Evolutionary conservation across 2,329 filamentous ascomycete species (phyloP).

Genomic region (Trichoderma sp.): DNA sequence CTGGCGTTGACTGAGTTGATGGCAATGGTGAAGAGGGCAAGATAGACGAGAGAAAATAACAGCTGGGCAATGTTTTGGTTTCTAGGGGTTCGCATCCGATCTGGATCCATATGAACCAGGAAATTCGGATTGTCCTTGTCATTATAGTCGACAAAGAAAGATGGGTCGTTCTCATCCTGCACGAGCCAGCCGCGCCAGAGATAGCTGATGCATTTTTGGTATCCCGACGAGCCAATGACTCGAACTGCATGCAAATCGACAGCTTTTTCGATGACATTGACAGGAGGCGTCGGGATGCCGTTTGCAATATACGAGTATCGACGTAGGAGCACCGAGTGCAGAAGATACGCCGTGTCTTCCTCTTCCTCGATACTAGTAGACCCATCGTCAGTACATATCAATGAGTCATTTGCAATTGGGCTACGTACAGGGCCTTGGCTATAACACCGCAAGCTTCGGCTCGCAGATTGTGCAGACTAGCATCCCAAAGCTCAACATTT

Average conservation of each 20-base stretch:
- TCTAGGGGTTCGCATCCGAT: conserved; percentile 86
- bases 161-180: conserved; percentile 89
- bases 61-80: conserved; percentile 93
- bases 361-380: conserved; percentile 73
- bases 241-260: conserved; percentile 87
- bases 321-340: conserved; percentile 80
- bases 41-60: conserved; percentile 76
- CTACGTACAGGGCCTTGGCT: conserved; percentile 67
- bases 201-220: conserved; percentile 91
- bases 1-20: conserved; percentile 90
- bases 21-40: conserved; percentile 81
- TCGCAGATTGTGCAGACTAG: conserved; percentile 75
- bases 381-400: neutral
- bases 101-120: conserved; percentile 82
- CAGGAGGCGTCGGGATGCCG: conserved; percentile 67
- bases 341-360: conserved; percentile 72
- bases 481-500: conserved; percentile 82
- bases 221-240: conserved; percentile 88
- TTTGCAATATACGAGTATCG: conserved; percentile 80
- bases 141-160: conserved; percentile 85
- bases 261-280: conserved; percentile 89
- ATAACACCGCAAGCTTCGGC: conserved; percentile 86
- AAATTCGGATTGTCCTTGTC: conserved; percentile 76
- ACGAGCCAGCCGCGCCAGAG: conserved; percentile 95
- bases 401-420: neutral